A percentile compares a stretch with the other conserved stretches of the same genome.
phyloP scores from a whole-genome alignment of 108 stramenopile genomes.

The Cyclotella baltica region DNA sequence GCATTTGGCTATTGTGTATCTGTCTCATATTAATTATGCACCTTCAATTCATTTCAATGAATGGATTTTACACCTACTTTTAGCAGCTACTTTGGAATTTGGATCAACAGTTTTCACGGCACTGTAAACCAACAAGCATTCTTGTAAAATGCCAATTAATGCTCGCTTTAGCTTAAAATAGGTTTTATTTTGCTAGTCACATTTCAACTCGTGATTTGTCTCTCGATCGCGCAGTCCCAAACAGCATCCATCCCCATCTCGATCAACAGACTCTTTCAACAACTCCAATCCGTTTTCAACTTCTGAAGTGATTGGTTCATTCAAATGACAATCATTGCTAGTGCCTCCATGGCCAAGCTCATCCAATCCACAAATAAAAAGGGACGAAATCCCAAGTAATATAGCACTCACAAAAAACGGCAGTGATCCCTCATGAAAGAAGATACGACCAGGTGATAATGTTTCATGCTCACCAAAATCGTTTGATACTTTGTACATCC shows the following conservation, averaged over 20 bases:
- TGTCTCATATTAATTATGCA: no score
- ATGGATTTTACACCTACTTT: no score
- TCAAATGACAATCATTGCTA: background rate
- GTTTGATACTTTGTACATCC: slow-evolving; percentile 39
- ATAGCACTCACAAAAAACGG: slow-evolving; percentile 26
- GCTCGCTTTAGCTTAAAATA: no score
- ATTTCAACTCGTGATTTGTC: background rate
- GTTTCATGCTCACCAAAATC: slow-evolving; percentile 14
- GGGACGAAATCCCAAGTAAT: slow-evolving; percentile 15
- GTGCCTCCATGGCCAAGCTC: background rate
- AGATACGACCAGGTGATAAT: background rate
- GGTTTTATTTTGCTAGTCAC: no score
- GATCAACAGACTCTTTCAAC: slow-evolving; percentile 15
- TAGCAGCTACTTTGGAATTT: no score
- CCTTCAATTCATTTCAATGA: no score
- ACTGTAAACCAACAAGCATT: no score
- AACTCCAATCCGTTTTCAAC: slow-evolving; percentile 6
- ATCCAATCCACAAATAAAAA: slow-evolving; percentile 37
- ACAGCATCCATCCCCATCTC: slow-evolving; percentile 28
- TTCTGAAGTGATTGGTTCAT: background rate
- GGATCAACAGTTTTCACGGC: no score
- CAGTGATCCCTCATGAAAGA: slow-evolving; percentile 28
- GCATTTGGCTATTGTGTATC: no score
- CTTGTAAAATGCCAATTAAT: no score
- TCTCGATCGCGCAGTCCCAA: slow-evolving; percentile 26